Conservation (phyloP, 108 stramenopile species). For the Aurantiochytrium sp. region DNA sequence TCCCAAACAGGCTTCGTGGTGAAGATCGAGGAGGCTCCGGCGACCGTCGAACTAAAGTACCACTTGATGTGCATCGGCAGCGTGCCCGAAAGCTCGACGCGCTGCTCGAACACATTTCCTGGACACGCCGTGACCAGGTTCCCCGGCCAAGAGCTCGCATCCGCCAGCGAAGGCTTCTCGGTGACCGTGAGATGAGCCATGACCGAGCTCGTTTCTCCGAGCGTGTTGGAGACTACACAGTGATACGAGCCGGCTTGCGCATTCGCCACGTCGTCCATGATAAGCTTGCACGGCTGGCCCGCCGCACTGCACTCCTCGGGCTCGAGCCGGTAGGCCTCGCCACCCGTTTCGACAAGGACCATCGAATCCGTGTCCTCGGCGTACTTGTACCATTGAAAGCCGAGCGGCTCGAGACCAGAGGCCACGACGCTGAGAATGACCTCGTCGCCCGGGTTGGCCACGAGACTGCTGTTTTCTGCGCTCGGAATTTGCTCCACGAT, state of each 20-base stretch:
- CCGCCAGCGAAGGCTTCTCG: neutral
- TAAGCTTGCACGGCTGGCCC: neutral
- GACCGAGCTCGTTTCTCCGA: neutral
- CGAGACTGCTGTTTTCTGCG: neutral
- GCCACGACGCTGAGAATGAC: neutral
- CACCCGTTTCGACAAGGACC: neutral
- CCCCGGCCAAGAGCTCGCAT: neutral
- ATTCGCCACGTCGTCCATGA: neutral
- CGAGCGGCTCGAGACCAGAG: neutral
- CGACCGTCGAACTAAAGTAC: neutral
- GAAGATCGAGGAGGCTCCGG: neutral
- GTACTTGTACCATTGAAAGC: slow-evolving; percentile 16
- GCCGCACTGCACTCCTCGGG: neutral
- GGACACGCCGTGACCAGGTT: neutral
- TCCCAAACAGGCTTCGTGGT: neutral
- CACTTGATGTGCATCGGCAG: neutral
- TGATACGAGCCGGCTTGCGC: neutral
- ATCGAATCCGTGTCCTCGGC: neutral
- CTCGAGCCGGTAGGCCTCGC: neutral
- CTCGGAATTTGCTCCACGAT: neutral
- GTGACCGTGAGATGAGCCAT: neutral
- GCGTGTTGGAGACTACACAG: neutral
- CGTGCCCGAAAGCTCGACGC: neutral
- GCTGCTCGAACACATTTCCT: neutral
- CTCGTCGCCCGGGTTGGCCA: neutral